Evolutionary conservation across 2,329 filamentous ascomycete species (phyloP), one percentile per base, ranked within the genome.

Genomic region (Clarireedia monteithiana): DNA sequence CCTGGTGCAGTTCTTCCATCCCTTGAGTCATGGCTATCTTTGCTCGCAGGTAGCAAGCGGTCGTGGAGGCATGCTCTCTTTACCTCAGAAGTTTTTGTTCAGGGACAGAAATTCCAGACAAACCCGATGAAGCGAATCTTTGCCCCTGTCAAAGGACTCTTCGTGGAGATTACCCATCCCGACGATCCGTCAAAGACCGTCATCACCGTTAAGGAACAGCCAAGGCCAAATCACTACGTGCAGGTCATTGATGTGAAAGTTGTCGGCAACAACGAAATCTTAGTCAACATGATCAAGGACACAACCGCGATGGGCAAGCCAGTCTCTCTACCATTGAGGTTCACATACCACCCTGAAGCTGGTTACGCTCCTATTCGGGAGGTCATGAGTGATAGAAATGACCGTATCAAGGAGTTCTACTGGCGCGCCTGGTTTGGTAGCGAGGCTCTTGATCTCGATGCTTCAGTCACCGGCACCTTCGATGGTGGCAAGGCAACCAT

Each of bases 371-470:
- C 94, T 17, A 96, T 99, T 64, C 87, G 87, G 59, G 94, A 99
- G 73, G 88, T 97, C 61, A 99, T 99, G 94, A 83, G 91, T 38
- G 87, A 83, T 55, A 90, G 94, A 68, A 99, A 99, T 70, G 92
- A 99, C 70, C 88, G 90, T 62, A 97, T 99, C 78, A 99, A 99
- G 79, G 89, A 96, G 73, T 99, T 99, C 72, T 99, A 99, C 80
- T 99, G 95, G 84, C 85, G 86, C 64, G 86, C 95, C 63, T 99
- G 94, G 94, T 99, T 99, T 66, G 94, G 91, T 44, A 81, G 91
- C 58, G 91, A 96, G 67, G 74, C 80, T 45, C 80, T 95, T 50
- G 86, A 95, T 55, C 88, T 96, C 55, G 86, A 96, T 66, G 86
- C 88, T 15, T 79, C 89, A 38, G 88, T 96, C 52, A 91, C 89